Conservation (phyloP, 768 basidiomycete species). For the Russula virescens region DNA sequence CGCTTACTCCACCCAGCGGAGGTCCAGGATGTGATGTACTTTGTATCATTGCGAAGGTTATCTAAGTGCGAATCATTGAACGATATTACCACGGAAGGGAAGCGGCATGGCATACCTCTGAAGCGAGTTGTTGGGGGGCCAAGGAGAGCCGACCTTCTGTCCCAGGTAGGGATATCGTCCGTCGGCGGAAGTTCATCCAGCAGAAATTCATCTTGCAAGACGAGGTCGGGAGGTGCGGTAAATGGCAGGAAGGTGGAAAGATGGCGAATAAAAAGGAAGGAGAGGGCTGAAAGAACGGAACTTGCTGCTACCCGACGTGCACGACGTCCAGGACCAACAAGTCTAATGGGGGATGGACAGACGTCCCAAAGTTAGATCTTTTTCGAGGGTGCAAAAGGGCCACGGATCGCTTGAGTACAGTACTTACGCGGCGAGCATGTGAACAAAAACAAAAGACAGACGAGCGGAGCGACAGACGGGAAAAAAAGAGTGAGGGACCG, state of each 20-base stretch:
- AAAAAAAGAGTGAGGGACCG: too few species aligned
- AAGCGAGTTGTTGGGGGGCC: slow-evolving; percentile 55
- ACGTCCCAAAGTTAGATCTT: too few species aligned
- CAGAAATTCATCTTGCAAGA: not conserved
- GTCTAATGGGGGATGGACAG: not conserved
- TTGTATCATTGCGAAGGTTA: slow-evolving; percentile 52
- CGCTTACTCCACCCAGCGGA: slow-evolving; percentile 62
- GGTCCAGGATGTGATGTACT: slow-evolving; percentile 70
- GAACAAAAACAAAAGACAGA: too few species aligned
- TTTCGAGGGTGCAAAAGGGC: too few species aligned
- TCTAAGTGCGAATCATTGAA: slow-evolving; percentile 37
- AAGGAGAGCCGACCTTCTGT: slow-evolving; percentile 18
- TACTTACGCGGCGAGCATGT: too few species aligned
- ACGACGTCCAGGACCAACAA: not conserved
- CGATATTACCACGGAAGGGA: not conserved
- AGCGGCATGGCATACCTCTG: slow-evolving; percentile 38
- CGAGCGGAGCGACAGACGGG: too few species aligned
- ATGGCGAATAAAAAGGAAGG: slow-evolving; percentile 6
- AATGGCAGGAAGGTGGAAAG: slow-evolving; percentile 1
- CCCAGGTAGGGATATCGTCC: not conserved
- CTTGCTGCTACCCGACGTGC: not conserved
- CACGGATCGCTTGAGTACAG: too few species aligned
- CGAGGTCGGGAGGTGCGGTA: not conserved
- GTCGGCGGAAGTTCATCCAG: not conserved
- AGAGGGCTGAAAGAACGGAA: slow-evolving; percentile 3